These are phyloP conservation scores for Harringtonia aguacate DNA, from an alignment of 2,329 filamentous ascomycete species.

Conservation along the genomic window DNA sequence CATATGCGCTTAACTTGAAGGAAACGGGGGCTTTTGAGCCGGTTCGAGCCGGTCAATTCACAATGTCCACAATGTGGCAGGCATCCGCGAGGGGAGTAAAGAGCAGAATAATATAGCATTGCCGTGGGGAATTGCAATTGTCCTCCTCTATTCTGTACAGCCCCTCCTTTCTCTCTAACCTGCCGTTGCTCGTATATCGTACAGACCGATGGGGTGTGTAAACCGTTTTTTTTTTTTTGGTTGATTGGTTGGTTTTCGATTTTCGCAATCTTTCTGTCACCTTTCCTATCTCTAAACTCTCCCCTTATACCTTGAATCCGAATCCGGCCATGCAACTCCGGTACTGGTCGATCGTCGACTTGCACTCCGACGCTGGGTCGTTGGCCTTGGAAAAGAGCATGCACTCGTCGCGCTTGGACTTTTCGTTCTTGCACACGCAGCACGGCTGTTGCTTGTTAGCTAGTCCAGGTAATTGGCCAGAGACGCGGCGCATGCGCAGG, in stretches of 20 bases:
- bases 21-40: background rate
- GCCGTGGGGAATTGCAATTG: background rate
- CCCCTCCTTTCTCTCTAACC: too few relatives aligned
- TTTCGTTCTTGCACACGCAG: conserved; percentile 96
- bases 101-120: background rate
- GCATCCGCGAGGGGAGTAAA: too few relatives aligned
- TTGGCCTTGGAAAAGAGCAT: conserved; percentile 90
- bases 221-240: background rate
- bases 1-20: too few relatives aligned
- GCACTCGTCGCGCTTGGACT: conserved; percentile 87
- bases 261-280: background rate
- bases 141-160: too few relatives aligned
- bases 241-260: background rate
- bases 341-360: conserved; percentile 74
- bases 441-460: conserved; percentile 54
- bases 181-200: conserved; percentile 1
- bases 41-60: too few relatives aligned
- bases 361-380: conserved; percentile 77
- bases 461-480: background rate
- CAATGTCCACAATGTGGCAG: too few relatives aligned
- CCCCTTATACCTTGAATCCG: conserved; percentile 60
- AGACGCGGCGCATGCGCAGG: too few relatives aligned
- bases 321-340: conserved; percentile 86
- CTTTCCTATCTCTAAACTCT: background rate
- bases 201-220: too few relatives aligned